A percentile compares a stretch with the other conserved stretches of the same genome.
These are phyloP conservation scores for Huntiella bhutanensis DNA, from an alignment of 2,329 filamentous ascomycete species.

Conservation along the genomic window DNA sequence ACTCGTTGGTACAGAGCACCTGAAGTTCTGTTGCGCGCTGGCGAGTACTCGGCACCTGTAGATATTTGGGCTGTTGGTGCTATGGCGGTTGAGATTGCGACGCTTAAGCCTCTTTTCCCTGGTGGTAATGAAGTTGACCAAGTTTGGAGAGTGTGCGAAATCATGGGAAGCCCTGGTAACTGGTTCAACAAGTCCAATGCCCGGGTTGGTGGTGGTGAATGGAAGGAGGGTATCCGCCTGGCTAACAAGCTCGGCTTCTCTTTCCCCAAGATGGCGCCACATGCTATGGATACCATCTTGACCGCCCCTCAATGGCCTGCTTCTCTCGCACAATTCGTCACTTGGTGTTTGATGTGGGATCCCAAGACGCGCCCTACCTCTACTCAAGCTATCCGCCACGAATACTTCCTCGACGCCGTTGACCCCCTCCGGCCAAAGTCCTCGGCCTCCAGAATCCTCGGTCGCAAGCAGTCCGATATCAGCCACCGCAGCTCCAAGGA, in stretches of 20 bases:
- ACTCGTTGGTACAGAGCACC: constrained; percentile 96
- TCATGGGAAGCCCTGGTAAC: constrained; percentile 96
- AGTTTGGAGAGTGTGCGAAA: constrained; percentile 96
- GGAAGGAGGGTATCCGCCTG: constrained; percentile 82
- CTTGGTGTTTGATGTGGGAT: constrained; percentile 98
- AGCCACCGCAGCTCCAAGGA: constrained; percentile 49
- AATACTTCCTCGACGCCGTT: constrained; percentile 82
- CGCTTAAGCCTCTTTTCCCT: constrained; percentile 87
- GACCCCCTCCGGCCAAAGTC: constrained; percentile 88
- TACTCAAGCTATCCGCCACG: constrained; percentile 80
- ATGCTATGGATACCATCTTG: constrained; percentile 86
- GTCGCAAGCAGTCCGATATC: constrained; percentile 77
- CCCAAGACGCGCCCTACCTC: constrained; percentile 82
- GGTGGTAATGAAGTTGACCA: constrained; percentile 97
- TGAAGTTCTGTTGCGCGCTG: constrained; percentile 80
- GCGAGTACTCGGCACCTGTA: constrained; percentile 91
- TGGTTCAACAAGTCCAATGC: constrained; percentile 88
- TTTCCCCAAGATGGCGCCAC: constrained; percentile 97
- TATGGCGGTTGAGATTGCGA: constrained; percentile 96
- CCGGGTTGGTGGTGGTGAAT: constrained; percentile 85
- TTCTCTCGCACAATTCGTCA: constrained; percentile 79
- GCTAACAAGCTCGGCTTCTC: constrained; percentile 96
- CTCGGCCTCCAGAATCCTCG: constrained; percentile 63
- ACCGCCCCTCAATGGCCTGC: constrained; percentile 81
- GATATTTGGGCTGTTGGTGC: constrained; percentile 98